Evolutionary conservation across 495 filamentous ascomycete genomes (phyloP), one percentile per base, ranked within the genome.

Genomic region (Aspergillus sparsus): DNA sequence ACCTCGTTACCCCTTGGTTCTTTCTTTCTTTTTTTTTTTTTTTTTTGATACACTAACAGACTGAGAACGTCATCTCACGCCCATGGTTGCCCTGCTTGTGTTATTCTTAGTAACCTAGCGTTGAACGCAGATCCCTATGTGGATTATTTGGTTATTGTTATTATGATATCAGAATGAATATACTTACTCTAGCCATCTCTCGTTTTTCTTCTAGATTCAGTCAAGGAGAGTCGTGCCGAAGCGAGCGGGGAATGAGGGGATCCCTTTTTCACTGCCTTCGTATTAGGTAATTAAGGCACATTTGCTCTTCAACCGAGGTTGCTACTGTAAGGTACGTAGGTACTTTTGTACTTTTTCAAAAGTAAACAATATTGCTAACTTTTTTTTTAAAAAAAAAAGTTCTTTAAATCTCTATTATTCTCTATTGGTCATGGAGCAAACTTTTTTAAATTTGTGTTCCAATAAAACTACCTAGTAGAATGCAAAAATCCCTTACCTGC

Each of bases 161-260:
- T 54, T 53, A 60, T 46, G 49, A 32, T 47, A 51, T 37, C 58
- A 60, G 58, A 60, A 60, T 60, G 58, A 54, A 60, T 39, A 46
- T 47, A 53, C 39, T n/a, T 60, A 53, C 37, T 9, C 50, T 58
- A 58, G 36, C 55, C 44, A 50, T 9, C 16, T 21, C 18, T 13
- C 5, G 10, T 42, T 27, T 42, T 34, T 15, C 10, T 12, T 49
- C 31, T 27, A n/a, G 37, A 34, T 34, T 37, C 27, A 15, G 8
- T 35, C 37, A 45, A 18, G 27, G 27, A 21, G 31, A 37, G 7
- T 21, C 9, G 3, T 41, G 37, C 3, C 3, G 52, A 11, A 44
- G 37, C 37, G 7, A 41, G 7, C 16, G 9, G 36, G 54, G 32
- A 57, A 31, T 6, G 45, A 12, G 45, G 18, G 44, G 42, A 47